Evolutionary conservation across 2,329 filamentous ascomycete genomes (phyloP).

Genomic region (Stagonosporopsis cucurbitacearum): DNA sequence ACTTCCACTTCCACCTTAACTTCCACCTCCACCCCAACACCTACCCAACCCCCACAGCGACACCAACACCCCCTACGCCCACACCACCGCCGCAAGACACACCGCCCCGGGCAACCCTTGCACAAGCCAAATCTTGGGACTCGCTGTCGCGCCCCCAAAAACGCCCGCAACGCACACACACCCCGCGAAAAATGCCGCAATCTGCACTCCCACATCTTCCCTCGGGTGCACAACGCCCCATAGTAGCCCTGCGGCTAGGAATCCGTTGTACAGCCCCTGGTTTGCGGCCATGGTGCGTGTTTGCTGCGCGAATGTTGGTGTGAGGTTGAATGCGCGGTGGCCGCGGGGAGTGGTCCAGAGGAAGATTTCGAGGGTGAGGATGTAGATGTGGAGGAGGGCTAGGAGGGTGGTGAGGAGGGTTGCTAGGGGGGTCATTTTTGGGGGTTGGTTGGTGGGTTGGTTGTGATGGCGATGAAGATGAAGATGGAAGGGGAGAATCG

Average conservation of each 20-base stretch:
- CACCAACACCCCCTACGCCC: not conserved
- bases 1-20: no score
- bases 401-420: slow-evolving; percentile 1
- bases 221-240: slow-evolving; percentile 1
- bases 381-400: slow-evolving; percentile 6
- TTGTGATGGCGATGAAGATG: no score
- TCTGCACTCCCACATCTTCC: not conserved
- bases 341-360: slow-evolving; percentile 4
- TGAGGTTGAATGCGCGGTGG: not conserved
- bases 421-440: not conserved
- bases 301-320: slow-evolving; percentile 1
- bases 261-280: slow-evolving; percentile 6
- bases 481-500: no score
- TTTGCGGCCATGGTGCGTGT: slow-evolving; percentile 5
- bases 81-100: not conserved
- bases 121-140: not conserved
- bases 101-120: not conserved
- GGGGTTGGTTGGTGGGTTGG: not conserved
- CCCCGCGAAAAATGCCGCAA: slow-evolving; percentile 1
- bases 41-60: no score
- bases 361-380: slow-evolving; percentile 5
- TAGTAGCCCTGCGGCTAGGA: not conserved
- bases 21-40: no score
- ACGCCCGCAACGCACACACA: slow-evolving; percentile 6
- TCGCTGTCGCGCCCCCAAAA: slow-evolving; percentile 1